Conservation (phyloP, 2,329 filamentous ascomycete genomes). For the Botrytis sinoallii region DNA sequence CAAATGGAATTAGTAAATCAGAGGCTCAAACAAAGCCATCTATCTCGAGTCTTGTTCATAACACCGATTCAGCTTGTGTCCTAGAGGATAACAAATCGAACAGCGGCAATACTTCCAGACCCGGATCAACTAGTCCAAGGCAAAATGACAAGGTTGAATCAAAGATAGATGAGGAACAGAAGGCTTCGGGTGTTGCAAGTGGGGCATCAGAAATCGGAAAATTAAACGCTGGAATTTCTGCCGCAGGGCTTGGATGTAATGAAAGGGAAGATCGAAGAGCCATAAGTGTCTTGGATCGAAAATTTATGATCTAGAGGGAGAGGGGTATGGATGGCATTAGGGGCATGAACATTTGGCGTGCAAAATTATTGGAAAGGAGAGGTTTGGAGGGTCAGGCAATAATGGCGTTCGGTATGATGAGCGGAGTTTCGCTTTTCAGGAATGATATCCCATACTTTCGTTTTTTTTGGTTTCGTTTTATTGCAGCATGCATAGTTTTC, state of each 20-base stretch:
- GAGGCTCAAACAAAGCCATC: conserved; percentile 36
- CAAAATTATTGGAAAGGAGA: conserved; percentile 9
- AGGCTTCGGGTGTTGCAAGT: background rate
- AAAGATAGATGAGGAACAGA: conserved; percentile 31
- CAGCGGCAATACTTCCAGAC: conserved; percentile 33
- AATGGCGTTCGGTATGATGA: conserved; percentile 9
- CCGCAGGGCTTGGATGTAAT: conserved; percentile 37
- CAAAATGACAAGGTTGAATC: conserved; percentile 38
- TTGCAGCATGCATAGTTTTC: background rate
- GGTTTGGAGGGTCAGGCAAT: background rate
- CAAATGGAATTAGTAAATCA: conserved; percentile 23
- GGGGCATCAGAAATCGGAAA: conserved; percentile 49
- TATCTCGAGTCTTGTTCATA: conserved; percentile 36
- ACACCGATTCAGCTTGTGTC: conserved; percentile 33
- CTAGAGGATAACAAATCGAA: conserved; percentile 35
- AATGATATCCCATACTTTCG: conserved; percentile 21
- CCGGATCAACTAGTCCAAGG: conserved; percentile 33
- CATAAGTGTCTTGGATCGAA: conserved; percentile 62
- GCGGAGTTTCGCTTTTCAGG: conserved; percentile 8
- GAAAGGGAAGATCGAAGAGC: conserved; percentile 61
- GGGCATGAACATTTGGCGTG: conserved; percentile 2
- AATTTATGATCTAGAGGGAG: conserved; percentile 42
- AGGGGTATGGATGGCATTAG: background rate
- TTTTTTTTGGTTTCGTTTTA: conserved; percentile 11
- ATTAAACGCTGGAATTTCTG: conserved; percentile 40